Base-by-base conservation (phyloP, 352 stramenopile species). In the Globisporangium acanthophoron region DNA sequence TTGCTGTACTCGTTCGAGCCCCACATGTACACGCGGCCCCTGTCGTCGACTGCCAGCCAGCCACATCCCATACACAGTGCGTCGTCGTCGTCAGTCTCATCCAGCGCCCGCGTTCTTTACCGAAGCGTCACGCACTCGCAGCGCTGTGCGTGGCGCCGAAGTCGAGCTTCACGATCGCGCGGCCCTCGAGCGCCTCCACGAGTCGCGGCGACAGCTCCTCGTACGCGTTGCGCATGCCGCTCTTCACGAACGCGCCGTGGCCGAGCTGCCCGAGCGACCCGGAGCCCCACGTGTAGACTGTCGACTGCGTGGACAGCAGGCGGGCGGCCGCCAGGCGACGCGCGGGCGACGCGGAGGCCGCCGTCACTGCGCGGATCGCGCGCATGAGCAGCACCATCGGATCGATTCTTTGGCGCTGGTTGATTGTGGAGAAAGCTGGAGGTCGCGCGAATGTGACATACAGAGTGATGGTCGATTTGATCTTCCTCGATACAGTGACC, bases 1-100 rank as follows among this genome's bases (percentile, higher is more conserved):
- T 94, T 90, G 61, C 80, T 86, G 67, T 96, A 92, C 62, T 98
- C 85, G 67, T 97, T 97, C 31, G 85, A 88, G 29, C 92, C 92
- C 85, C 85, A 94, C 58, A 70, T 78, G 65, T 85, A 92, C 44
- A 94, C 66, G 21, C 74, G 77, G 2, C 85, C 85, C 20, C 74
- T 59, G 29, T 77, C 77, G 41, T 93, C 81, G 45, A 94, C 83
- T 92, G 59, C 16, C 35, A 7, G 35, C 9, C 35, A 41, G 35
- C 37, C 37, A 43, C 33, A 37, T 6, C 33, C 33, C 5, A 27
- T 27, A 27, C 24, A 27, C 24, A 27, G 24, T 27, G 24, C 24
- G 24, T 27, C 24, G 24, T 27, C 24, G 24, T 27, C 24, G 24
- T 27, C 24, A 27, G 24, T 27, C 24, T 2, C 24, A 27, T 27